Evolutionary conservation across 768 basidiomycete genomes (phyloP), one percentile per base, ranked within the genome.

Genomic region (Candolleomyces aberdarensis): DNA sequence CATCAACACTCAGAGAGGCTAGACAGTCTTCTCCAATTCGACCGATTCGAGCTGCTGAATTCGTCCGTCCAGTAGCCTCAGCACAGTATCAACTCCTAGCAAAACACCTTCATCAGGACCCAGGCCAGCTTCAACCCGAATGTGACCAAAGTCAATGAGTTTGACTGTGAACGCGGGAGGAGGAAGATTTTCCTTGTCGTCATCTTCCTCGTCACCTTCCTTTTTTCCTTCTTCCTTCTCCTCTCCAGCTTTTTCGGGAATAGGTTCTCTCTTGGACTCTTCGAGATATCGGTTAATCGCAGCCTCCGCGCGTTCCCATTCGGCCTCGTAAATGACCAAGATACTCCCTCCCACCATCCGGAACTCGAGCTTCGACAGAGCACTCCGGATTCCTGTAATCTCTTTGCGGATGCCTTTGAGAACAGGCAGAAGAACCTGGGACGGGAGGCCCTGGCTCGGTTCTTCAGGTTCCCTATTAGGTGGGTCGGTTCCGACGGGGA

Each of bases 91-190:
- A 60, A 98, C 64, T 3, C 95, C 96, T 39, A 76, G 71, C 64
- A 96, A 71, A 17, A 96, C 85, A 0, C 96, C 90, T 43, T 81
- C 73, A 70, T 98, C 96, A 2, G 87, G 85, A 4, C 95, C 96
- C 66, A 85, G 66, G 0, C 89, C 92, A 0, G 85, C 82, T 8
- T 74, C 79, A 14, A 90, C 63, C 22, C 82, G 76, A 2, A 94
- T 89, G 72, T 98, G 96, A 7, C 94, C 96, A 71, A 99, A 98
- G 76, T 99, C 96, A 65, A 98, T 98, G 64, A 97, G 75, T 64
- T 88, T 88, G 62, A 97, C 79, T 14, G 80, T 77, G 63, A 83
- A 89, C 36, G 85, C 82, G 17, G 79, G 79, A 36, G 77, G 80
- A 19, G 66, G 74, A 52, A 70, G 77, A 66, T 67, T 64, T 19